Evolutionary conservation across 805 yeast species (phyloP).

Genomic region (Candida succiphila): DNA sequence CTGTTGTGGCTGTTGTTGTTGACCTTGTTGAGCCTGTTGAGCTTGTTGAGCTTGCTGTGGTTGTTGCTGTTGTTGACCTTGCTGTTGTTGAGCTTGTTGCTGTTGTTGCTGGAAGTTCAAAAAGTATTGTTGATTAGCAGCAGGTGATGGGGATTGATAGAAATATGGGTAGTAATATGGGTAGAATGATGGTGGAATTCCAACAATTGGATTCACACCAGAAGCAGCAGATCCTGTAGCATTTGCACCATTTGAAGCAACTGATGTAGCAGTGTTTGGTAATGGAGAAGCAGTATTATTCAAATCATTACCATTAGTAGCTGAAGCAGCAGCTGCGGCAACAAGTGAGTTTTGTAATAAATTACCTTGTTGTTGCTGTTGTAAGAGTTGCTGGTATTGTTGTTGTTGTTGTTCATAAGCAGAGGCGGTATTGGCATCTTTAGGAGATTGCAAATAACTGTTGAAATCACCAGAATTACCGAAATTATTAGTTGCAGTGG

Average conservation of each 20-base stretch:
- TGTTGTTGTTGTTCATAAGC: slow-evolving; percentile 17
- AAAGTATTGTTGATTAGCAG: slow-evolving; percentile 19
- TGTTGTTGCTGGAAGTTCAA: slow-evolving; percentile 17
- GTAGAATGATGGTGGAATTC: slow-evolving; percentile 19
- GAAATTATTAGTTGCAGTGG: background rate
- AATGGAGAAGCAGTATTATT: slow-evolving; percentile 7
- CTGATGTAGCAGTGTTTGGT: slow-evolving; percentile 10
- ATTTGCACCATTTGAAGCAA: slow-evolving; percentile 3
- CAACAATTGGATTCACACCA: slow-evolving; percentile 17
- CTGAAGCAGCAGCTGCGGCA: slow-evolving; percentile 5
- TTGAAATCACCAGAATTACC: background rate
- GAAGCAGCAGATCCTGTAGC: slow-evolving; percentile 8
- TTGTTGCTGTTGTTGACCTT: slow-evolving; percentile 11
- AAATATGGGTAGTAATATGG: slow-evolving; percentile 22
- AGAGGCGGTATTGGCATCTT: slow-evolving; percentile 10
- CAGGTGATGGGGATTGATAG: slow-evolving; percentile 19
- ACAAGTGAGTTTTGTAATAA: slow-evolving; percentile 5
- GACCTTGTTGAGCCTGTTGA: too few relatives aligned
- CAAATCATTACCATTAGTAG: slow-evolving; percentile 5
- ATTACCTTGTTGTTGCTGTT: slow-evolving; percentile 5
- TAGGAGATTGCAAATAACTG: slow-evolving; percentile 14
- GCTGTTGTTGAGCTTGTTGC: slow-evolving; percentile 10
- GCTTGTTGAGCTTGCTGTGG: too few relatives aligned
- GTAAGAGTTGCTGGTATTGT: slow-evolving; percentile 11
- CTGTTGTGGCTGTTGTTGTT: too few relatives aligned